Base-by-base conservation (phyloP, 495 filamentous ascomycete species). In the Neurospora sp. region DNA sequence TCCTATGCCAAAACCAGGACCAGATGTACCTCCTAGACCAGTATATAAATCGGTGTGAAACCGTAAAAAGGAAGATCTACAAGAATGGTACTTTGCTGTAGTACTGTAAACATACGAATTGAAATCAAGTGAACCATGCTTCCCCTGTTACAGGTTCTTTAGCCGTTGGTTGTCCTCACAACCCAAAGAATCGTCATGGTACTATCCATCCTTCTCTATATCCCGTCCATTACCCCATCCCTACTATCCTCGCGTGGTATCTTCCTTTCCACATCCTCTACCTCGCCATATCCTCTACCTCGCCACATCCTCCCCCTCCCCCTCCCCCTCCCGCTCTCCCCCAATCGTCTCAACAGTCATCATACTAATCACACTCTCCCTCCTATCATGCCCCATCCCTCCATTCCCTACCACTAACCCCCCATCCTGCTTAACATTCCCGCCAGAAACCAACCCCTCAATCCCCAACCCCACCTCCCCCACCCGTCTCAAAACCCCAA, bases 391-490 rank as follows among this genome's bases (percentile, higher is more conserved):
- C 10, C 42, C 42, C 20, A 54, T 54, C 14, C 23, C 14, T 0
- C 54, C 54, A 62, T 62, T 35, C 35, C 35, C 35, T 35, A 35
- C 35, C 35, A 35, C 35, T 14, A 35, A 4, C 1, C 27, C 12
- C 1, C 54, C 23, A 14, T 35, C 37, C 82, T 74, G 46, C 46
- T n/a, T n/a, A 4, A 37, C 35, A 37, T 20, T 41, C 40, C 14
- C 14, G 5, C 40, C 40, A 2, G 40, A 7, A 10, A 75, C 71
- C 82, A 86, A 82, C 12, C 81, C 80, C 74, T 86, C 83, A 70
- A 96, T 87, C 0, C 92, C 93, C 70, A 97, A 82, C 71, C 88
- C 89, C 14, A 92, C 89, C 82, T 98, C 94, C 69, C 94, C 94
- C 4, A 98, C 90, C 48, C 93, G 85, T 71, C 91, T 87, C 73